A percentile compares a stretch with the other conserved stretches of the same genome.
These are phyloP conservation scores for Imleria badia DNA, from an alignment of 768 basidiomycete species.

Conservation along the genomic window DNA sequence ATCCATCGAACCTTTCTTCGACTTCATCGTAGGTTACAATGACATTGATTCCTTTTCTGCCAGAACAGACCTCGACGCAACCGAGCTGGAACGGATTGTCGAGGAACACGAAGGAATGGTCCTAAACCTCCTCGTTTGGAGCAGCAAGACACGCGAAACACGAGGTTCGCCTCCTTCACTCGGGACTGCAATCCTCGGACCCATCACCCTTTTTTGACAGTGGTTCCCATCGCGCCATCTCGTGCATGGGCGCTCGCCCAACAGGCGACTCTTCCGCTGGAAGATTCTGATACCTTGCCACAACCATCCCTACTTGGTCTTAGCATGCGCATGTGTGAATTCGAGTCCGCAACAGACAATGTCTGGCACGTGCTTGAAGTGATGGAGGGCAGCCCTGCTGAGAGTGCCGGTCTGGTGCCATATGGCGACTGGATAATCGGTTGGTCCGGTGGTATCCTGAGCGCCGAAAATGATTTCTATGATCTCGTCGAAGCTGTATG, in stretches of 20 bases:
- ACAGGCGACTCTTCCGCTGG: constrained; percentile 37
- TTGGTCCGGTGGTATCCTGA: constrained; percentile 92
- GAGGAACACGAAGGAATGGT: constrained; percentile 74
- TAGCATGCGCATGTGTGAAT: constrained; percentile 91
- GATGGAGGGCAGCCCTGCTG: constrained; percentile 92
- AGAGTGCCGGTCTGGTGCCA: constrained; percentile 94
- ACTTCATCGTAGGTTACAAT: constrained; percentile 87
- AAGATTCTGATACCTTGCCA: constrained; percentile 41
- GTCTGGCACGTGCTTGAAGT: constrained; percentile 99
- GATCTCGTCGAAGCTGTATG: constrained; percentile 89
- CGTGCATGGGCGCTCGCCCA: constrained; percentile 69
- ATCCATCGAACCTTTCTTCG: constrained; percentile 89
- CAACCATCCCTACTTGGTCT: constrained; percentile 93
- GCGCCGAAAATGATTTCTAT: constrained; percentile 94
- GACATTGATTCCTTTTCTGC: constrained; percentile 59
- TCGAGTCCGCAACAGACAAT: constrained; percentile 83
- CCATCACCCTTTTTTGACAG: constrained; percentile 39
- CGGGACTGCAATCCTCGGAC: neutral
- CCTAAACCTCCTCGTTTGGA: constrained; percentile 80
- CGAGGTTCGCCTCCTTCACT: constrained; percentile 49
- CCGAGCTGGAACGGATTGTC: constrained; percentile 76
- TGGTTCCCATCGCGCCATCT: constrained; percentile 82
- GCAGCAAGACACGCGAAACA: constrained; percentile 69
- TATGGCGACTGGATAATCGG: constrained; percentile 80
- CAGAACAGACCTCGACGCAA: constrained; percentile 59